phyloP scores from a whole-genome alignment of 2,329 filamentous ascomycete species.

The Cordyceps javanica region DNA sequence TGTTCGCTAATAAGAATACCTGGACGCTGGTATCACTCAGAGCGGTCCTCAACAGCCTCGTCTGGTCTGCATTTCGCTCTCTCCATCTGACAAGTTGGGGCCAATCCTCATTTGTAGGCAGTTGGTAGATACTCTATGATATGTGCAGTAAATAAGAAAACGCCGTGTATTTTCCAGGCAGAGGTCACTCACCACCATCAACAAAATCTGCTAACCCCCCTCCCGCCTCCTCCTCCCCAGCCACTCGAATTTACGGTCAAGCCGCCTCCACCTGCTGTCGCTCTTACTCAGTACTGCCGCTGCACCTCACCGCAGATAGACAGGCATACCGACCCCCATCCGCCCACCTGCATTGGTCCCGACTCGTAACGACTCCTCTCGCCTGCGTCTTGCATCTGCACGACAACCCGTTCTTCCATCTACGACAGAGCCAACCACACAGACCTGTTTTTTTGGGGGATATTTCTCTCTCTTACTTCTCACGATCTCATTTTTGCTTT shows the following conservation, averaged over 20 bases:
- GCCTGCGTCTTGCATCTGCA: conserved; percentile 12
- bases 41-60: no score
- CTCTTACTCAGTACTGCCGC: not conserved
- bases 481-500: not conserved
- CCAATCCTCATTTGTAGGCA: no score
- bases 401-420: conserved; percentile 1
- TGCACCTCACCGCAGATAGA: not conserved
- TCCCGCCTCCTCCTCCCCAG: conserved; percentile 18
- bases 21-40: no score
- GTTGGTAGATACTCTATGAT: no score
- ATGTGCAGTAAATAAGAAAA: no score
- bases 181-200: no score
- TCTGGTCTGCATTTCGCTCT: no score
- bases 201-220: not conserved
- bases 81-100: no score
- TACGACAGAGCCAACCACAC: not conserved
- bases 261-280: conserved; percentile 2
- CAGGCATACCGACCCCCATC: not conserved
- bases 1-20: no score
- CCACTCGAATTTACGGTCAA: conserved; percentile 27
- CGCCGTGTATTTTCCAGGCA: no score
- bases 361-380: conserved; percentile 8
- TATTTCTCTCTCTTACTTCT: not conserved
- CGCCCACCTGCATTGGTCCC: not conserved
- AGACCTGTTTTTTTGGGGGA: conserved; percentile 2